Evolutionary conservation across 2,329 filamentous ascomycete species (phyloP), one percentile per base, ranked within the genome.

Genomic region (Corinectria fuckeliana): DNA sequence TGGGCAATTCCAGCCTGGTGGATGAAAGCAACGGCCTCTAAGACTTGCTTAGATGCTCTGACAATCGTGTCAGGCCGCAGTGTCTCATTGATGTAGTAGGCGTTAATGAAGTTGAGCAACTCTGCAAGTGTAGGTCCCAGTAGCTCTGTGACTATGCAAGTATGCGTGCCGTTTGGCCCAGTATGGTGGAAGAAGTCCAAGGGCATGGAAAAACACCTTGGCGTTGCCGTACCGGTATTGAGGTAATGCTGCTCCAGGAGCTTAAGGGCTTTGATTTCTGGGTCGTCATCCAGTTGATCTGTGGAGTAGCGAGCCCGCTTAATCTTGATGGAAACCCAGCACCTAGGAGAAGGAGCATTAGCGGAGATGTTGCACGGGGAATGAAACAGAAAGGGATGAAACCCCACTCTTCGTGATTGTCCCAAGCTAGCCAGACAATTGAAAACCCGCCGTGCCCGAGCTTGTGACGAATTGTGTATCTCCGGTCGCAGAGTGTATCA

Each of bases 351-450:
- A 34, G 14, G 4, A 5, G 11, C 5, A 34, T 34, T 34, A 34
- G 14, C 5, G 5, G 14, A 18, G 21, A 3, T 23, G 1, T 5
- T 8, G 2, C 4, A 6, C 2, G 3, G n/a, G 4, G 30, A 14
- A 34, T 5, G 14, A 13, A 30, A 14, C n/a, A 36, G 5, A 23
- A 11, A 34, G 18, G 3, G 4, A 44, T 5, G 1, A n/a, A 34
- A 34, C 32, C 4, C n/a, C 47, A 58, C 58, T 34, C 25, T 10
- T 36, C 5, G 3, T 51, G 4, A 7, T 11, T 26, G 28, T 61
- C 58, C 10, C 23, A n/a, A 11, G 54, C 61, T 9, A 61, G 38
- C 61, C 58, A 61, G 11, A 63, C 54, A 7, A 34, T 58, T 11
- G 61, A 61, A 30, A 36, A 61, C 2, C 50, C 50, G 2, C 61